Percentiles rank a stretch among this genome's conserved stretches.
Evolutionary conservation across 306 rosid species (phyloP).

Genomic region (Potentilla sterilis): DNA sequence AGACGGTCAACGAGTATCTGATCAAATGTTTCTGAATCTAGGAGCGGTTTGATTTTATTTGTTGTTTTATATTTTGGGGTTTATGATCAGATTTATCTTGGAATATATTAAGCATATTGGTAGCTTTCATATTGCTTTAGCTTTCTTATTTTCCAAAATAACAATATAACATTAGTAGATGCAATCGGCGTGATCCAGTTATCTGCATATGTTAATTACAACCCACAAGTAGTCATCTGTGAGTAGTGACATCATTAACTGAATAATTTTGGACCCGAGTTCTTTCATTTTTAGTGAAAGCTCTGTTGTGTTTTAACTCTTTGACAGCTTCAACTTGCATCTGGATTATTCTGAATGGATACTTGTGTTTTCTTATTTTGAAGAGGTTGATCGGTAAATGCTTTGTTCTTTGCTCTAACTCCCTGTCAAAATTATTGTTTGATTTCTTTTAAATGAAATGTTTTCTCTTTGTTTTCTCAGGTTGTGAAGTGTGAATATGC

Average conservation of each 20-base stretch:
- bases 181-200: not conserved
- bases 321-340: not conserved
- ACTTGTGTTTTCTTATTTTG: not conserved
- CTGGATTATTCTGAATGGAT: not conserved
- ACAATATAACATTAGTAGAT: not conserved
- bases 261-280: not conserved
- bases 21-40: conserved; percentile 11
- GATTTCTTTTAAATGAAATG: not conserved
- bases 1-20: not conserved
- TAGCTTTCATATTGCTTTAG: not conserved
- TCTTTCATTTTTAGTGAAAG: not conserved
- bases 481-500: conserved; percentile 92
- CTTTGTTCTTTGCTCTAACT: not conserved
- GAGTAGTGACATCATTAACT: conserved; percentile 5
- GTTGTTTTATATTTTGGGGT: not conserved
- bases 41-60: conserved; percentile 25
- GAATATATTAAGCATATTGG: not conserved
- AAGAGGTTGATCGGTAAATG: not conserved
- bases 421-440: not conserved
- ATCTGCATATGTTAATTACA: not conserved
- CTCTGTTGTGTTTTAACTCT: not conserved
- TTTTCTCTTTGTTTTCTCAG: conserved; percentile 33
- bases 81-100: not conserved
- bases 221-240: not conserved
- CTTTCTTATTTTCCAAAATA: not conserved